Evolutionary conservation across 495 filamentous ascomycete species (phyloP).

Genomic region (Aspergillus panamensis): DNA sequence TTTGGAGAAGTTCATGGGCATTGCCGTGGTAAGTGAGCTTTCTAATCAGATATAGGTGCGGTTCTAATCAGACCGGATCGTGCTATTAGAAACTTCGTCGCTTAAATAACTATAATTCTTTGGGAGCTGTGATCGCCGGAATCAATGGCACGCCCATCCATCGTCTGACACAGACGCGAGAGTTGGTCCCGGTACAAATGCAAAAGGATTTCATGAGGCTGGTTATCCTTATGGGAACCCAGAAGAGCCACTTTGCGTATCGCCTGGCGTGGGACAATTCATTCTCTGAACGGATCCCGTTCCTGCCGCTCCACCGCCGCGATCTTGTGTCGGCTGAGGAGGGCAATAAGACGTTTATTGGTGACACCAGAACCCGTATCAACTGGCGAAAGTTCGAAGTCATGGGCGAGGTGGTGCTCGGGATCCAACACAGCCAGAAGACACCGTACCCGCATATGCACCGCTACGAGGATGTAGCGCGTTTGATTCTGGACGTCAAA

Average conservation of each 20-base stretch:
- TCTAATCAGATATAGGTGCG: background rate
- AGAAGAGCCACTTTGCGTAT: constrained; percentile 89
- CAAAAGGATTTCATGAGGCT: constrained; percentile 84
- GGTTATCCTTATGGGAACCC: constrained; percentile 86
- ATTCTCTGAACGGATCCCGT: constrained; percentile 83
- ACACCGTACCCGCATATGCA: constrained; percentile 71
- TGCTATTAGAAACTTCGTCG: constrained; percentile 66
- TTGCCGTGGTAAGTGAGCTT: constrained; percentile 53
- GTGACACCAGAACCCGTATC: constrained; percentile 68
- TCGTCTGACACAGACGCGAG: constrained; percentile 77
- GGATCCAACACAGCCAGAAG: constrained; percentile 85
- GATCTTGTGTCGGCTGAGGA: constrained; percentile 90
- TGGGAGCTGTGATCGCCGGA: constrained; percentile 89
- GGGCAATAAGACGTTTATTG: constrained; percentile 84
- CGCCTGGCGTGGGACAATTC: constrained; percentile 96
- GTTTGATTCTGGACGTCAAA: constrained; percentile 68
- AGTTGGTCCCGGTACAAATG: constrained; percentile 63
- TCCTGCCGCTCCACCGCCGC: constrained; percentile 83
- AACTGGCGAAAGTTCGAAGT: constrained; percentile 99
- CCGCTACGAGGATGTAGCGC: constrained; percentile 61
- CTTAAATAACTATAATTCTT: constrained; percentile 93
- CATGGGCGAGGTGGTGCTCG: constrained; percentile 84
- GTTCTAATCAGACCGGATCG: background rate
- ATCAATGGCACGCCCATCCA: constrained; percentile 86
- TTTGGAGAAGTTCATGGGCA: constrained; percentile 90